Evolutionary conservation across 345 rosid species (phyloP), one percentile per base, ranked within the genome.

Genomic region (Capsella bursapastoris): DNA sequence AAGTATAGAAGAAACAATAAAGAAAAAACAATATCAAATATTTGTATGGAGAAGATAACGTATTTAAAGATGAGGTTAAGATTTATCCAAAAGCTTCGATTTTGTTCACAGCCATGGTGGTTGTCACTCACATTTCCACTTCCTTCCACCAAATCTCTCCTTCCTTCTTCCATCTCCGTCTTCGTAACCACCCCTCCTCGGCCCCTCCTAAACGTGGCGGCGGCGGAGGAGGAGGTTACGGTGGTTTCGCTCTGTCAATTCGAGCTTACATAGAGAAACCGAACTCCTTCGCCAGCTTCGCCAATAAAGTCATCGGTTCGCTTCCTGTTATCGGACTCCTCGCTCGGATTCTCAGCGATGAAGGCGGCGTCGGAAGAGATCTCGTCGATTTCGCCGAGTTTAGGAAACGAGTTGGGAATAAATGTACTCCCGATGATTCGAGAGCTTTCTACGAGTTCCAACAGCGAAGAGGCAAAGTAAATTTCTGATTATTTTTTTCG

Each of bases 361-460:
- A 94, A 83, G 98, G 97, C 14, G 97, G 98, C 12, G 91, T 94
- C 27, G 98, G 98, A 7, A 72, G 82, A 58, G 97, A 94, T 75
- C 80, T 82, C 25, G 82, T 94, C 48, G 98, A 94, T 76, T 91
- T 94, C 64, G 98, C 98, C 0, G 98, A 94, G 85, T 94, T 94
- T 70, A 72, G 98, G 74, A 83, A 97, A 82, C 82, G 97, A 68
- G 90, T 94, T 1, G 98, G 97, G 37, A 95, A 95, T 73, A 82
- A 90, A 53, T 95, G 97, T 55, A 70, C 89, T 0, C 52, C 88
- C 8, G 70, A 16, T 66, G 97, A 91, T 68, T 90, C 99, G 66
- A 86, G 88, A 69, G 99, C 99, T 68, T 95, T 95, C 78, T 88
- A 84, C 59, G 97, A 91, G 72, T 95, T 95, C 49, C 91, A 91